A percentile compares a stretch with the other conserved stretches of the same genome.
Evolutionary conservation across 2,329 filamentous ascomycete genomes (phyloP).

Genomic region (Dryadomyces sulphureus): DNA sequence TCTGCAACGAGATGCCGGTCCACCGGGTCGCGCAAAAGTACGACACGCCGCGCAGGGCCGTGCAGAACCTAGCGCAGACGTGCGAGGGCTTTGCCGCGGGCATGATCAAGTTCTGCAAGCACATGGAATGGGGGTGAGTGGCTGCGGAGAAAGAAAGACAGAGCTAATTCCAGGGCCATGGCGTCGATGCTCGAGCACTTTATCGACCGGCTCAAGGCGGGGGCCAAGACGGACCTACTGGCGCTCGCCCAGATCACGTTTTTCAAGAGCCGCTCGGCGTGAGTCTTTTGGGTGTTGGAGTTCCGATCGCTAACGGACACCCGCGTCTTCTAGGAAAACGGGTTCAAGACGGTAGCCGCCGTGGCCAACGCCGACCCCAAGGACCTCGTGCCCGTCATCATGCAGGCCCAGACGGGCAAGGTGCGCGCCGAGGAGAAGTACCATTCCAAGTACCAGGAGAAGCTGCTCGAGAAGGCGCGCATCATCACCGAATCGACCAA

Average conservation of each 20-base stretch:
- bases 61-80: slow-evolving; percentile 59
- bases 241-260: slow-evolving; percentile 58
- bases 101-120: slow-evolving; percentile 66
- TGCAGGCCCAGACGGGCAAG: slow-evolving; percentile 58
- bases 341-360: slow-evolving; percentile 51
- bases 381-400: slow-evolving; percentile 55
- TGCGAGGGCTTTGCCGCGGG: slow-evolving; percentile 67
- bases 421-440: slow-evolving; percentile 38
- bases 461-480: slow-evolving; percentile 42
- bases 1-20: slow-evolving; percentile 63
- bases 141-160: no score
- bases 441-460: slow-evolving; percentile 45
- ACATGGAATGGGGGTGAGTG: slow-evolving; percentile 67
- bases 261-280: slow-evolving; percentile 63
- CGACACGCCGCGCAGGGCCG: slow-evolving; percentile 50
- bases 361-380: slow-evolving; percentile 54
- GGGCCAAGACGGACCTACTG: slow-evolving; percentile 55
- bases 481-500: slow-evolving; percentile 56
- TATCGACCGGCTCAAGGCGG: slow-evolving; percentile 57
- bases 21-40: slow-evolving; percentile 57
- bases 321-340: slow-evolving; percentile 60
- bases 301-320: no score
- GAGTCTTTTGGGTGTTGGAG: slow-evolving; percentile 15
- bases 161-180: no score
- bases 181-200: slow-evolving; percentile 62